These are phyloP conservation scores for Leccinum truebloodii DNA, from an alignment of 768 basidiomycete genomes.

Conservation along the genomic window DNA sequence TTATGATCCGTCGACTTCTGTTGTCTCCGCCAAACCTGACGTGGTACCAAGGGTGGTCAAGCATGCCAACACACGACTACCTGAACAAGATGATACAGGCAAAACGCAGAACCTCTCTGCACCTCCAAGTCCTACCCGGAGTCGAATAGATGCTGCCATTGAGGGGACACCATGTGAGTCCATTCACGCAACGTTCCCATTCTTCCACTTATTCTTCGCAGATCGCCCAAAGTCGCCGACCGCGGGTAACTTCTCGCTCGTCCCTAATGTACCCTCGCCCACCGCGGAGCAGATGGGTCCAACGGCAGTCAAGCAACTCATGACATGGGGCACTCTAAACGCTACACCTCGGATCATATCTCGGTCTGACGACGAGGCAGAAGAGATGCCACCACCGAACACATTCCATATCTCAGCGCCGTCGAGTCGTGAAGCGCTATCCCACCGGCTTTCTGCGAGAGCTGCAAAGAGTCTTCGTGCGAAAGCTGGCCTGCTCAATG, in stretches of 20 bases:
- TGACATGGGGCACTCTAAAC: conserved; percentile 96
- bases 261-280: conserved; percentile 86
- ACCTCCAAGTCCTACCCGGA: conserved; percentile 88
- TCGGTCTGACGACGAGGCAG: conserved; percentile 53
- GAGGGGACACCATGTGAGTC: conserved; percentile 85
- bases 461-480: conserved; percentile 80
- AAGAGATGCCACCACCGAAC: conserved; percentile 42
- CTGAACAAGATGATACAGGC: conserved; percentile 61
- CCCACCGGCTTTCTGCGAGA: conserved; percentile 75
- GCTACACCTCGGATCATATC: conserved; percentile 90
- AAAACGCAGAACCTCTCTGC: conserved; percentile 47
- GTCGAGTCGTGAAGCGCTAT: conserved; percentile 78
- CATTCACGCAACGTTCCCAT: background rate
- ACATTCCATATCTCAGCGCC: conserved; percentile 81
- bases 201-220: conserved; percentile 32
- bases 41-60: conserved; percentile 65
- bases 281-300: conserved; percentile 81
- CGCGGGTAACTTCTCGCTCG: conserved; percentile 64
- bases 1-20: conserved; percentile 50
- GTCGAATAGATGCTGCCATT: conserved; percentile 90
- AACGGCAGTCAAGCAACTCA: conserved; percentile 83
- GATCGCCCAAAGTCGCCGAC: conserved; percentile 65
- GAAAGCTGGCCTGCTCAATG: conserved; percentile 66
- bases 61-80: conserved; percentile 80
- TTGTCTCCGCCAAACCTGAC: conserved; percentile 31